Conservation (phyloP, 164 flowering plant genomes). For the Saururus chinensis region DNA sequence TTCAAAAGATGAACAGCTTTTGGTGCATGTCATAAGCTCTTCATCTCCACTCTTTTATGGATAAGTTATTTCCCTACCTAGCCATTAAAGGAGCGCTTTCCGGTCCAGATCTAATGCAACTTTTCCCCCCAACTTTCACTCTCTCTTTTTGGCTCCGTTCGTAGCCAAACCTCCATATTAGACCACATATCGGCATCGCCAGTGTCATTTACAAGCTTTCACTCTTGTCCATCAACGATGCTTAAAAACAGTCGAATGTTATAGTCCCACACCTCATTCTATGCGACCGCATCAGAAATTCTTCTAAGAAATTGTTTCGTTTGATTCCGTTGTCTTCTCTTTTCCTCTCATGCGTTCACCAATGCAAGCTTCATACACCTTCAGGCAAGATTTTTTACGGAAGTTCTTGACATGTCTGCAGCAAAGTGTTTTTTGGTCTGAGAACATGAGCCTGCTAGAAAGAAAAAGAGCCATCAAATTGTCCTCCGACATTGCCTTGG, state of each 20-base stretch:
- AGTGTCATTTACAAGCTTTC: too few relatives aligned
- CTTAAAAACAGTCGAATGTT: too few relatives aligned
- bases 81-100: neutral
- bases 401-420: slow-evolving; percentile 52
- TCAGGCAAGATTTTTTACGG: slow-evolving; percentile 45
- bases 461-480: slow-evolving; percentile 57
- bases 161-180: too few relatives aligned
- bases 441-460: slow-evolving; percentile 34
- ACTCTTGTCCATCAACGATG: too few relatives aligned
- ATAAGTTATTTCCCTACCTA: neutral
- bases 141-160: neutral
- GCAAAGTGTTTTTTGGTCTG: neutral
- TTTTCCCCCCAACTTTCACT: neutral
- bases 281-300: too few relatives aligned
- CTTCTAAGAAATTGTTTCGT: too few relatives aligned
- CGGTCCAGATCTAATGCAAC: neutral
- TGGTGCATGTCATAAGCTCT: neutral
- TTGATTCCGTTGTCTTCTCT: too few relatives aligned
- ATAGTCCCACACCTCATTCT: too few relatives aligned
- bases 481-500: slow-evolving; percentile 53
- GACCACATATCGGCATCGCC: too few relatives aligned
- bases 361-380: slow-evolving; percentile 24
- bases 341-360: too few relatives aligned
- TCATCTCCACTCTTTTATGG: neutral
- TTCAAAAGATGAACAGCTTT: slow-evolving; percentile 1